Evolutionary conservation across 2,329 filamentous ascomycete genomes (phyloP), one percentile per base, ranked within the genome.

Genomic region (Ophiocordyceps australis): DNA sequence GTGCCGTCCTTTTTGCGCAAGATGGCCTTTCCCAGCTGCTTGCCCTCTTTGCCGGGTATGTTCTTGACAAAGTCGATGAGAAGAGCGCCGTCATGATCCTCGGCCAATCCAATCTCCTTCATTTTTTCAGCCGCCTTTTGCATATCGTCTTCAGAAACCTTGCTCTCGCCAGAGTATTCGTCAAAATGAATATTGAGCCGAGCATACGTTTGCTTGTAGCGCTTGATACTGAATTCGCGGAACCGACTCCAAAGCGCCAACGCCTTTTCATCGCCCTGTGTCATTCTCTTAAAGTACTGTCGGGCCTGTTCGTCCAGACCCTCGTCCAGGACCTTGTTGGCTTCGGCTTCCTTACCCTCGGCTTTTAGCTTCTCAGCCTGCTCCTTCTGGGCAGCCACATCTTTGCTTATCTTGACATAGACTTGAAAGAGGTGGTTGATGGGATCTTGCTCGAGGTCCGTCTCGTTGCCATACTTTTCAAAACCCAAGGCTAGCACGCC

Each of bases 41-140:
- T 79, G 35, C 70, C 71, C 29, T 62, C 54, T 50, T 76, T 75
- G 30, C 70, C 70, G 7, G 65, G 54, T 2, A 77, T 59, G 31
- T 75, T 66, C 43, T 76, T 71, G 27, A 63, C 55, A 42, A 83
- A 80, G 46, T 83, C 70, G 29, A 85, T 62, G 29, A 83, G 65
- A 37, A 72, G 62, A 24, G 77, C 74, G 21, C 76, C 75, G n/a
- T 77, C 62, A 15, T 73, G 72, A 43, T 78, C 70, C 40, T 77
- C 65, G 3, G 67, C 68, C 17, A 85, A 59, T 0, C 60, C 59
- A 46, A 66, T 73, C 12, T 74, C 65, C 30, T 62, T 60, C 48
- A 85, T 59, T 35, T 65, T 54, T 38, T 65, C 54, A 17, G 70
- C 70, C 0, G 73, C 59, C 30, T 61, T 56, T 23, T 65, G 60